Base-by-base conservation (phyloP, 768 basidiomycete genomes). In the Lactarius sp. region DNA sequence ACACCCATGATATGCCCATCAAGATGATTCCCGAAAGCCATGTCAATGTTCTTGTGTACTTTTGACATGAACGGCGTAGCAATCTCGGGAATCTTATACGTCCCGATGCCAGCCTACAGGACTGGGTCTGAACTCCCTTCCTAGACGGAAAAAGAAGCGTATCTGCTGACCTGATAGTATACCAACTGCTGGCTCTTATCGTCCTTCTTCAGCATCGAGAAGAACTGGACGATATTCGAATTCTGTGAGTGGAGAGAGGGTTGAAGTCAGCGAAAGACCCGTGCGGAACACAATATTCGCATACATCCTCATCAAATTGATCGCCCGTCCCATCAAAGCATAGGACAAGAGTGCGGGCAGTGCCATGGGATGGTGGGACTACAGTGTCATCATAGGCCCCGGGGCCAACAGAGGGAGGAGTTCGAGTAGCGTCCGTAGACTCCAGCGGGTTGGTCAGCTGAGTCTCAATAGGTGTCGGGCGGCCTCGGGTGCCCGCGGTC, bases 191-290 rank as follows among this genome's bases (percentile, higher is more conserved):
- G 74, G 13, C 70, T 66, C 27, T 77, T 76, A 65, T 85, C 80
- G 56, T 86, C 85, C 72, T 89, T 90, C 76, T 83, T 85, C 62
- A 90, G 72, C 80, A 86, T 80, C 4, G 85, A 81, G 69, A 88
- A 85, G 57, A 90, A 76, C 61, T 86, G 81, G 42, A 90, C 22
- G 22, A 27, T 27, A 27, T 27, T 27, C 22, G 22, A 27, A 27
- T 27, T 27, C 22, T 27, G 22, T 2, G 22, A 27, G 22, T 27
- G 22, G 22, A 27, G 22, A 27, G 22, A 27, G 22, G 22, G 2
- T 27, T 27, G 1, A 27, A 2, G 22, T 27, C 22, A 27, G 22
- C 22, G 22, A 27, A 2, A 27, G 22, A 27, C 22, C 1, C 22
- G 2, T 27, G 22, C 22, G 22, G 22, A 27, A 27, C 22, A 27